A percentile compares a stretch with the other conserved stretches of the same genome.
phyloP scores from a whole-genome alignment of 2,329 filamentous ascomycete species.

The Ascochyta koolunga region DNA sequence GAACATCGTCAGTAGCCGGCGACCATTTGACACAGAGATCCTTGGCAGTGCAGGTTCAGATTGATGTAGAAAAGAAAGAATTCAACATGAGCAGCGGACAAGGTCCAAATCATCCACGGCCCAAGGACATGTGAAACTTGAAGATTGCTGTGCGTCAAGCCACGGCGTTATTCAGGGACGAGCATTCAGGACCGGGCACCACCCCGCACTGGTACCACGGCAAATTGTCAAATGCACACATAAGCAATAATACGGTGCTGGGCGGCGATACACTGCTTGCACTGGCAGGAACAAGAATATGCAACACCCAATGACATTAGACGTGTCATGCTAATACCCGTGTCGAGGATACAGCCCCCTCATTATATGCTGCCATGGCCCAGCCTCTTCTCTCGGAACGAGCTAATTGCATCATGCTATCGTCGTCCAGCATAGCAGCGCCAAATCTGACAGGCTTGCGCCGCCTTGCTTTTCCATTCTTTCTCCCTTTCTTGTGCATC shows the following conservation, averaged over 20 bases:
- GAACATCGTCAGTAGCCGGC: too few species aligned
- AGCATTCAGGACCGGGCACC: neutral
- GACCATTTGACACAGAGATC: neutral
- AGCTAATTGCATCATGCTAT: conserved; percentile 40
- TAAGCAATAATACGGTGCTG: neutral
- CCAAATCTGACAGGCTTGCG: conserved; percentile 23
- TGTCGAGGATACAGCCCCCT: conserved; percentile 26
- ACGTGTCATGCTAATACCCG: conserved; percentile 18
- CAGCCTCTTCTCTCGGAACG: conserved; percentile 32
- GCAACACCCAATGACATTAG: conserved; percentile 1
- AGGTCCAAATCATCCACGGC: neutral
- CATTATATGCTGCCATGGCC: conserved; percentile 28
- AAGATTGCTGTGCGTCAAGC: conserved; percentile 1
- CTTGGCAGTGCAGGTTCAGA: neutral
- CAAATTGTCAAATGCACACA: neutral
- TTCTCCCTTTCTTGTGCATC: conserved; percentile 5
- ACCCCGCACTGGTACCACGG: neutral
- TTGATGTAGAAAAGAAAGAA: neutral
- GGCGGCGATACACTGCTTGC: neutral
- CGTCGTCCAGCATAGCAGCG: conserved; percentile 22
- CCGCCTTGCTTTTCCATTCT: conserved; percentile 13
- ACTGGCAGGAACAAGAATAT: neutral
- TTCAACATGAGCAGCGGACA: neutral
- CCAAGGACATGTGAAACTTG: neutral
- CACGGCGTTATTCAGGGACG: neutral